Conservation (phyloP, 805 yeast genomes). For the Candida parachauliodes region DNA sequence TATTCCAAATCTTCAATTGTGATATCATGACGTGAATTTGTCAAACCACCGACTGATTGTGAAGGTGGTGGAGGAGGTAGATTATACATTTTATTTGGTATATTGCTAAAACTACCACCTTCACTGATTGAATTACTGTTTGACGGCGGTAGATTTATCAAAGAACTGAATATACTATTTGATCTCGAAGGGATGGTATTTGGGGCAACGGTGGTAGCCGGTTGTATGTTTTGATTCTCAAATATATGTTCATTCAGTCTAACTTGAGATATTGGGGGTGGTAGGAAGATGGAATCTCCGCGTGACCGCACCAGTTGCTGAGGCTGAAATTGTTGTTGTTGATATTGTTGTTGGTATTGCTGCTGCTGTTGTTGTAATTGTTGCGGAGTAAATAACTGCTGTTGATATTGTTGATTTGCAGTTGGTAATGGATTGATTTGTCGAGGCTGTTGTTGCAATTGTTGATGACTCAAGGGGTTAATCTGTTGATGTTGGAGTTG, state of each 20-base stretch:
- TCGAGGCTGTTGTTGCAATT: conserved; percentile 4
- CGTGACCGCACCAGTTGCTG: conserved; percentile 23
- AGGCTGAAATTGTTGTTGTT: conserved; percentile 6
- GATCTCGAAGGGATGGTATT: conserved; percentile 27
- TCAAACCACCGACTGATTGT: conserved; percentile 10
- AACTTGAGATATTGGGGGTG: conserved; percentile 29
- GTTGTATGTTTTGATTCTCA: conserved; percentile 6
- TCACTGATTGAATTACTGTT: conserved; percentile 31
- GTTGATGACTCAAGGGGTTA: too few species aligned
- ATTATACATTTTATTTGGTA: neutral
- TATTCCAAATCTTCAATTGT: conserved; percentile 17
- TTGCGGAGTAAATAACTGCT: conserved; percentile 1
- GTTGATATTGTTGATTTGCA: conserved; percentile 5
- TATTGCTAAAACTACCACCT: conserved; percentile 9
- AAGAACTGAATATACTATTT: conserved; percentile 36
- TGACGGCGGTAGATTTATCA: conserved; percentile 38
- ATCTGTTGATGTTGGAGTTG: conserved; percentile 5
- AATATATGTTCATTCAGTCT: conserved; percentile 10
- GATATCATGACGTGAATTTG: conserved; percentile 20
- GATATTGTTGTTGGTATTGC: conserved; percentile 4
- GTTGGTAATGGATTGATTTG: conserved; percentile 3
- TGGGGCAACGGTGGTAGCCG: conserved; percentile 11
- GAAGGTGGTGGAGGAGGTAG: conserved; percentile 1
- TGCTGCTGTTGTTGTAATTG: conserved; percentile 7
- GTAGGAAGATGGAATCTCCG: conserved; percentile 36